Evolutionary conservation across 371 early-diverging fungal genomes (phyloP), one percentile per base, ranked within the genome.

Genomic region (Lichtheimia ramosa): DNA sequence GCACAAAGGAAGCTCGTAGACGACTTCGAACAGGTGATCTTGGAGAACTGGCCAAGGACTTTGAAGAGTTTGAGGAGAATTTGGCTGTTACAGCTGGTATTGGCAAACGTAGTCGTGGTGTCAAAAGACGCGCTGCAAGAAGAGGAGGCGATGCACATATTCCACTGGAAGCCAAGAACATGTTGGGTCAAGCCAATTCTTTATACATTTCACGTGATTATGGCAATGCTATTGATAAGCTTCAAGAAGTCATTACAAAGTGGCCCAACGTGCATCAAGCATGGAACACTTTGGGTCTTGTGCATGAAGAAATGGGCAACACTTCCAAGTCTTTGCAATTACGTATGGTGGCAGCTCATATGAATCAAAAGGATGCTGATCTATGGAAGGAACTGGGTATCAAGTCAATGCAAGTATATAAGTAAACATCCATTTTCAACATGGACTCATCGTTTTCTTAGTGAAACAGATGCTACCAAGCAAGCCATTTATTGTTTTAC

Each of bases 281-380:
- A 20, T 96, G 96, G 95, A 82, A 83, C 52, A 90, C 91, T 5
- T 83, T 97, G 61, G 99, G 93, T 41, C 72, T 95, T 48, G 87
- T 97, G 21, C 93, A 95, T 63, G 95, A 96, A 62, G 96, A 97
- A 63, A 64, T 89, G 48, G 92, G 93, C 8, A 88, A 93, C 43
- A 61, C 67, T 14, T 80, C 80, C 16, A 90, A 91, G 64, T 88
- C 96, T 0, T 70, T 93, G 40, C 88, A 91, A 57, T 69, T 93
- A 15, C 88, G 89, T 58, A 83, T 96, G 67, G 87, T 97, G 34
- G 95, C 97, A 1, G 99, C 98, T 4, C 95, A 95, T 56, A 71
- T 99, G 66, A 83, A 86, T 14, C 86, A 88, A 18, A 84, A 83
- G 40, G 93, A 97, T 63, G 76, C 73, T 0, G 68, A 67, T 3